Evolutionary conservation across 768 basidiomycete species (phyloP).

Genomic region (Kwoniella sp.): DNA sequence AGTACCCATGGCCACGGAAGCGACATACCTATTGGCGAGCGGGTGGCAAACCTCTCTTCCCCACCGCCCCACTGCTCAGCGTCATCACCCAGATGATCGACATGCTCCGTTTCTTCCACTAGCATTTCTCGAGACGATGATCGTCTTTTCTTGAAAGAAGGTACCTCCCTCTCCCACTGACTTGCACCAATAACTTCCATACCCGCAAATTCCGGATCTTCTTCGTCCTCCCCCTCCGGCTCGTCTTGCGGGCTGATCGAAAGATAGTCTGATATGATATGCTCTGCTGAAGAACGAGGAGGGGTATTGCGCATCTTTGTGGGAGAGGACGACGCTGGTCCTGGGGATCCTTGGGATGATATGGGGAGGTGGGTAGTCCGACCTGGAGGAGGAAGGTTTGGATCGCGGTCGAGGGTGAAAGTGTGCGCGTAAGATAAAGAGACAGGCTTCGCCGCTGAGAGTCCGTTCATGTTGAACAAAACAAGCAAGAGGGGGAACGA

Average conservation of each 20-base stretch:
- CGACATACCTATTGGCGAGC: slow-evolving; percentile 13
- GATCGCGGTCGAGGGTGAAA: slow-evolving; percentile 9
- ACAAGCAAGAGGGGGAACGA: no score
- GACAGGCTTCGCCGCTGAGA: not conserved
- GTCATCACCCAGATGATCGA: not conserved
- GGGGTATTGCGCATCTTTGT: not conserved
- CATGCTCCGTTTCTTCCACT: not conserved
- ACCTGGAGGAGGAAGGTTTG: slow-evolving; percentile 15
- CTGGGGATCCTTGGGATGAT: slow-evolving; percentile 3
- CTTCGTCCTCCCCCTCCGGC: slow-evolving; percentile 11
- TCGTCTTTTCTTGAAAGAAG: slow-evolving; percentile 1
- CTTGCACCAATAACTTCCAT: slow-evolving; percentile 22
- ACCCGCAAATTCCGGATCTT: slow-evolving; percentile 19
- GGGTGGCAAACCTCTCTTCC: slow-evolving; percentile 12
- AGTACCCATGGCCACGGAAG: not conserved
- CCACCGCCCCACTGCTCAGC: slow-evolving; percentile 6
- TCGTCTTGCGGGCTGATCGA: not conserved
- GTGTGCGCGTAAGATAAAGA: slow-evolving; percentile 2
- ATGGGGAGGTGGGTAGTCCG: slow-evolving; percentile 8
- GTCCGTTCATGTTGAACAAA: not conserved
- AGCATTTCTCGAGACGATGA: not conserved
- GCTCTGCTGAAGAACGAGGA: not conserved
- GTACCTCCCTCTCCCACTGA: slow-evolving; percentile 28
- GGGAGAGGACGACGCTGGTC: not conserved
- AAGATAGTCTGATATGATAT: slow-evolving; percentile 9